Base-by-base conservation (phyloP, 2,329 filamentous ascomycete species). In the Phaeoacremonium minimum region DNA sequence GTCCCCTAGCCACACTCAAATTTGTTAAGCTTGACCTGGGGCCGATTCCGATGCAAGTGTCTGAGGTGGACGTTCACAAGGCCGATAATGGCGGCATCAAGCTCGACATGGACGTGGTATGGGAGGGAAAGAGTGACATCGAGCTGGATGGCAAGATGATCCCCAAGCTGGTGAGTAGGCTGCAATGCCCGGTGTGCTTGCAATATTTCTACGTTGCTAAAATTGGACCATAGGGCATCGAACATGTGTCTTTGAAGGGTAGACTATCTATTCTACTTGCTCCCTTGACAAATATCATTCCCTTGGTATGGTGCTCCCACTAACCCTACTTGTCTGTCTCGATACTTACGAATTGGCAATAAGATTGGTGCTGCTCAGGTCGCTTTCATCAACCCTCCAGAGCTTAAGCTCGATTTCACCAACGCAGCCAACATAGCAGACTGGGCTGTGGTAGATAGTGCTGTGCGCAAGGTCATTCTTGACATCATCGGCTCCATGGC, bases 291-390 rank as follows among this genome's bases (percentile, higher is more conserved):
- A 63, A 70, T 28, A 44, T 66, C 22, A 63, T 72, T 22, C 68
- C 68, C 11, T 49, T 70, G 41, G 66, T 70, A 61, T 30, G 50
- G 15, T n/a, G n/a, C n/a, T n/a, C n/a, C n/a, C n/a, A n/a, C n/a
- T n/a, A n/a, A n/a, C n/a, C n/a, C n/a, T n/a, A n/a, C n/a, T n/a
- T n/a, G n/a, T n/a, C n/a, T n/a, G n/a, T n/a, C n/a, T n/a, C n/a
- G n/a, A n/a, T n/a, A n/a, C n/a, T n/a, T n/a, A n/a, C n/a, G n/a
- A n/a, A n/a, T n/a, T n/a, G n/a, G n/a, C n/a, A n/a, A n/a, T 15
- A 17, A 69, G 65, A 67, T 71, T 28, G 68, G 68, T 4, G 68
- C 68, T 12, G 61, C 60, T 1, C 68, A 72, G 48, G 55, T 71
- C 1, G 53, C 67, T 15, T 71, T 72, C 48, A 66, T 72, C 53